Base-by-base conservation (phyloP, 169 alveolate genomes). In the Eimeria praecox region DNA sequence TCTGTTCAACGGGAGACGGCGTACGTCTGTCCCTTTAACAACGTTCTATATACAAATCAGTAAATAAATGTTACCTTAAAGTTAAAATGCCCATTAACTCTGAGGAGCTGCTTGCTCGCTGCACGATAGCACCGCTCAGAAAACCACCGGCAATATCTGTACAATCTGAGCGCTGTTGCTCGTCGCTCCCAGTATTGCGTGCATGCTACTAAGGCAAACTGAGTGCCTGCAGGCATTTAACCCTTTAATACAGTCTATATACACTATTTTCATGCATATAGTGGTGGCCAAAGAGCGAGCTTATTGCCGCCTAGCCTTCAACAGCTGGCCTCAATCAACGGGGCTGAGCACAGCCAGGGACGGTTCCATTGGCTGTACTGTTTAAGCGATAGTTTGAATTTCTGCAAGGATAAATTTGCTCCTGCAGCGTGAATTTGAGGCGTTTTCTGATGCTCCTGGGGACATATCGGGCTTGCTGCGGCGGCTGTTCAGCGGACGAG, bases 141-240 rank as follows among this genome's bases (percentile, higher is more conserved):
- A 27, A 62, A 62, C 38, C 2, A 56, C 14, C 33, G 5, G 69
- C n/a, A 20, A 6, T 18, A 59, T n/a, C 12, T 22, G 62, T 52
- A 52, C 75, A 64, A 64, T 22, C 75, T 27, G 75, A 64, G 75
- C 75, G n/a, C n/a, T 38, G 75, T n/a, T 35, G 40, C 75, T 64
- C 75, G 75, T 64, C 75, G 75, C 75, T 24, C 38, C 75, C 75
- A 35, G 0, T 18, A 24, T n/a, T 64, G 35, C n/a, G 8, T 18
- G n/a, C 20, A 22, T 59, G 69, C 20, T 59, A 59, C 0, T 22
- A n/a, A 64, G 16, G 18, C 1, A 64, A 22, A 5, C 35, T 10
- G 35, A 5, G 40, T 64, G 2, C 38, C n/a, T 64, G 42, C 16
- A 64, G 38, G 38, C 38, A 9, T 1, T 64, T 64, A 64, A 6